Evolutionary conservation across 2,329 filamentous ascomycete species (phyloP).

Genomic region (Penicillium fuscoglaucum): DNA sequence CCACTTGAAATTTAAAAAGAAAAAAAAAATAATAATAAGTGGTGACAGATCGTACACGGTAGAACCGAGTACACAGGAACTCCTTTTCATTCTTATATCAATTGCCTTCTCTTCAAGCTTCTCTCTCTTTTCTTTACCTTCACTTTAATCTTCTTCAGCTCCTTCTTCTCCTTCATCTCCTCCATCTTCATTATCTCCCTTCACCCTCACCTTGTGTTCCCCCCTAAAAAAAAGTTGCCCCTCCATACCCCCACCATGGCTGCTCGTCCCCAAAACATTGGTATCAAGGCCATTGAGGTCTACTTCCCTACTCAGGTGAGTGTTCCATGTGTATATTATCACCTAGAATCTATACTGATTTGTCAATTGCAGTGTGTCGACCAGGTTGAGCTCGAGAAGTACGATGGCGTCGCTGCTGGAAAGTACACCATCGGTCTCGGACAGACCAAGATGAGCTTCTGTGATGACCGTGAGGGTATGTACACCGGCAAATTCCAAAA

Average conservation of each 20-base stretch:
- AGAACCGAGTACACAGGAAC: slow-evolving; percentile 27
- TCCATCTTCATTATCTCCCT: neutral
- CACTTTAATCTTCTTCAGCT: neutral
- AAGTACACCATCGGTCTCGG: slow-evolving; percentile 92
- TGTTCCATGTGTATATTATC: slow-evolving; percentile 14
- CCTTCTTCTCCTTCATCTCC: neutral
- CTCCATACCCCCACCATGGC: slow-evolving; percentile 57
- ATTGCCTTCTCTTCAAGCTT: slow-evolving; percentile 16
- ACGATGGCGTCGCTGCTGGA: slow-evolving; percentile 76
- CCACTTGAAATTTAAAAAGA: neutral
- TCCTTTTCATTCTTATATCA: slow-evolving; percentile 13
- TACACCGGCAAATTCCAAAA: neutral
- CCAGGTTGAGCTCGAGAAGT: slow-evolving; percentile 79
- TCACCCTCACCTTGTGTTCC: slow-evolving; percentile 1
- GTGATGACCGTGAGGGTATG: slow-evolving; percentile 82
- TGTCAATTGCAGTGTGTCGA: slow-evolving; percentile 68
- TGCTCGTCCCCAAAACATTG: slow-evolving; percentile 78
- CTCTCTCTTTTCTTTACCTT: slow-evolving; percentile 5
- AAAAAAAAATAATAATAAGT: slow-evolving; percentile 13
- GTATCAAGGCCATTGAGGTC: slow-evolving; percentile 90
- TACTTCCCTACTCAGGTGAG: slow-evolving; percentile 83
- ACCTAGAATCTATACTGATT: neutral
- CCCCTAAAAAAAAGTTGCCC: slow-evolving; percentile 3
- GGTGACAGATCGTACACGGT: slow-evolving; percentile 32
- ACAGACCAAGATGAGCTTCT: slow-evolving; percentile 91